Evolutionary conservation across 2,329 filamentous ascomycete species (phyloP).

Genomic region (Cladosporium oxysporum): DNA sequence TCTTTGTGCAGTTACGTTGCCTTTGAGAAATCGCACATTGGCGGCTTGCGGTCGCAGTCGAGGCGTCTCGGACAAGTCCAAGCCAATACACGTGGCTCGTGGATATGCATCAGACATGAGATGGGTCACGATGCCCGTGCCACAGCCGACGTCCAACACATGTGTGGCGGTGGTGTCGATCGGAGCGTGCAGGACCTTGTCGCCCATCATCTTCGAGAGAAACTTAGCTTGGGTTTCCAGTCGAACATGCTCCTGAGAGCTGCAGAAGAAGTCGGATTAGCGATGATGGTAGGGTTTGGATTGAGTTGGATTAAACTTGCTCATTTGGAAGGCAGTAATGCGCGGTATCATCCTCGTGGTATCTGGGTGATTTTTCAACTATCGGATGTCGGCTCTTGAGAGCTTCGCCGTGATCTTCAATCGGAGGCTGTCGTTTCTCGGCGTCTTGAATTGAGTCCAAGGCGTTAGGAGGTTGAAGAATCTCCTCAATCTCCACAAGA

Average conservation of each 20-base stretch:
- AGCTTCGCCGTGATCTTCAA: too few relatives aligned
- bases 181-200: conserved; percentile 27
- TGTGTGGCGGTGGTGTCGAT: conserved; percentile 16
- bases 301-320: neutral
- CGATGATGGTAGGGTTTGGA: too few relatives aligned
- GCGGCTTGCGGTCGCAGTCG: neutral
- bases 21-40: neutral
- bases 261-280: neutral
- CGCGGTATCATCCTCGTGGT: neutral
- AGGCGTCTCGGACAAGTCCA: conserved; percentile 31
- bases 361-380: neutral
- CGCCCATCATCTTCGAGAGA: conserved; percentile 27
- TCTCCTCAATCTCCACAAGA: too few relatives aligned
- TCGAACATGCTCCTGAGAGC: neutral
- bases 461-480: too few relatives aligned
- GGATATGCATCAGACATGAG: conserved; percentile 21
- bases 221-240: conserved; percentile 27
- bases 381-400: too few relatives aligned
- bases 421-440: too few relatives aligned
- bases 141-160: conserved; percentile 30
- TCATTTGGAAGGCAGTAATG: neutral
- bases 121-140: conserved; percentile 34
- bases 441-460: too few relatives aligned
- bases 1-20: neutral
- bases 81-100: conserved; percentile 36